Evolutionary conservation across 306 rosid genomes (phyloP).

Genomic region (Castanea mollissima): DNA sequence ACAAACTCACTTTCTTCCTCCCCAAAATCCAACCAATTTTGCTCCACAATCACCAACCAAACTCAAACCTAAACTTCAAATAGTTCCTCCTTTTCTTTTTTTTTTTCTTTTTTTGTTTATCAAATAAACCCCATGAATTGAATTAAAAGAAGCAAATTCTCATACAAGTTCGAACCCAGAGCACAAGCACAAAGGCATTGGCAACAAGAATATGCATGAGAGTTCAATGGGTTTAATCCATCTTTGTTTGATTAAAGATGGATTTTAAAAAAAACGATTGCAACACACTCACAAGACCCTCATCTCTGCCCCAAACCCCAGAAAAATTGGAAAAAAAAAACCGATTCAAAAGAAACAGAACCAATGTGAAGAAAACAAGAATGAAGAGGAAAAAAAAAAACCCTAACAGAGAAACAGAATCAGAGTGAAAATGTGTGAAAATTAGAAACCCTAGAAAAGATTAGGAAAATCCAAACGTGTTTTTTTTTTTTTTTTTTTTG

Average conservation of each 20-base stretch:
- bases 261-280: slow-evolving; percentile 49
- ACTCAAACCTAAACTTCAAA: not conserved
- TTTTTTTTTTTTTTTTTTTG: not conserved
- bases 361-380: slow-evolving; percentile 16
- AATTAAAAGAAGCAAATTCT: slow-evolving; percentile 20
- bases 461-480: too few relatives aligned
- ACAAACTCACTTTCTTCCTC: not conserved
- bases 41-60: slow-evolving; percentile 10
- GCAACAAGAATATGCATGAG: not conserved
- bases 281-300: slow-evolving; percentile 43
- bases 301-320: slow-evolving; percentile 22
- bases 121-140: not conserved
- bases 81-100: not conserved
- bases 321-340: slow-evolving; percentile 20
- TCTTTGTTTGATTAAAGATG: slow-evolving; percentile 44
- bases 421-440: slow-evolving; percentile 28
- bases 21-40: slow-evolving; percentile 7
- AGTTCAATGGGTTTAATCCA: slow-evolving; percentile 44
- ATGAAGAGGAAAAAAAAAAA: slow-evolving; percentile 20
- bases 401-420: slow-evolving; percentile 41
- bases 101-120: not conserved
- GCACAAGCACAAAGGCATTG: slow-evolving; percentile 24
- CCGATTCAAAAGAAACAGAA: slow-evolving; percentile 39
- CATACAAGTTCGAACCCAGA: slow-evolving; percentile 17
- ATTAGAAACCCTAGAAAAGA: slow-evolving; percentile 55